phyloP scores from a whole-genome alignment of 2,329 filamentous ascomycete species.

The Rhexocercosporidium sp. region DNA sequence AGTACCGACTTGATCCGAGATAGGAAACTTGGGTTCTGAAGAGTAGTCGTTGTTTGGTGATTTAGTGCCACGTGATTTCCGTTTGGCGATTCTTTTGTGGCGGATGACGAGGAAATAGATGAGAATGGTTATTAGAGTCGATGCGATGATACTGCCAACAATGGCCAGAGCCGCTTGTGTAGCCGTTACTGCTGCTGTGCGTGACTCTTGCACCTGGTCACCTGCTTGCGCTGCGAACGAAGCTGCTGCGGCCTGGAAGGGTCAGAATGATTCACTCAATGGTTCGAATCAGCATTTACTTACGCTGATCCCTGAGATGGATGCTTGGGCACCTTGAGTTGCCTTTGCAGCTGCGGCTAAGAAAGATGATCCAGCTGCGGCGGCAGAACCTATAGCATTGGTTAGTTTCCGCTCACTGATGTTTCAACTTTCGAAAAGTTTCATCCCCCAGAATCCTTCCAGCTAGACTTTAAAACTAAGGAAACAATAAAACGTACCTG shows the following conservation, averaged over 20 bases:
- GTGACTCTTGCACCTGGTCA: conserved; percentile 35
- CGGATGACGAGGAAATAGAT: conserved; percentile 46
- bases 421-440: not conserved
- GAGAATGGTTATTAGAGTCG: conserved; percentile 47
- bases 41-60: conserved; percentile 25
- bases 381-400: conserved; percentile 35
- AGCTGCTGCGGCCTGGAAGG: conserved; percentile 31
- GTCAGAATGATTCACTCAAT: conserved; percentile 3
- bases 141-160: conserved; percentile 50
- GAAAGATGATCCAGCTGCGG: conserved; percentile 38
- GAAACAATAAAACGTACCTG: conserved; percentile 29
- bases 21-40: conserved; percentile 31
- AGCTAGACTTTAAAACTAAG: not conserved
- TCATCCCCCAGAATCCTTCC: not conserved
- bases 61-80: conserved; percentile 15
- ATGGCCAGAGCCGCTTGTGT: conserved; percentile 50
- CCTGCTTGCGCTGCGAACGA: conserved; percentile 30
- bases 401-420: conserved; percentile 7
- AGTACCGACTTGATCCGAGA: conserved; percentile 28
- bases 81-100: conserved; percentile 33
- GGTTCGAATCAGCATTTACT: conserved; percentile 10
- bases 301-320: conserved; percentile 31
- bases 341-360: conserved; percentile 36
- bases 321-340: conserved; percentile 29
- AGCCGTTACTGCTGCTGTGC: conserved; percentile 47